These are phyloP conservation scores for Oryza glaberrima DNA, from an alignment of 176 grass and related monocot genomes.

Conservation along the genomic window DNA sequence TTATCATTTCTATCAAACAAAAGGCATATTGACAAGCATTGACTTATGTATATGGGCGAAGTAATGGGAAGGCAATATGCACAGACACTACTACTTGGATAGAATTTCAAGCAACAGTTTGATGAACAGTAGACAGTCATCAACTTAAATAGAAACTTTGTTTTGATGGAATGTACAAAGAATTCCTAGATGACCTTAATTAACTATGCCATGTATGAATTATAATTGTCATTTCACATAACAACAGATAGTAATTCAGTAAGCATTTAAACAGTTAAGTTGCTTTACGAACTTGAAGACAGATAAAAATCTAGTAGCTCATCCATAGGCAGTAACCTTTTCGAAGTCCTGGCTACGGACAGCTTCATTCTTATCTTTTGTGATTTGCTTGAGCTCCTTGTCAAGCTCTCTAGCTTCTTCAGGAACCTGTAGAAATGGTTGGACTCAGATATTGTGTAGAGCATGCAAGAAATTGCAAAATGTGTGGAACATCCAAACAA, in stretches of 20 bases:
- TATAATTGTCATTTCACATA: conserved; percentile 1
- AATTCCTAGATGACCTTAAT: conserved; percentile 33
- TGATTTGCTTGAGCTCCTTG: conserved; percentile 82
- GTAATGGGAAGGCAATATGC: conserved; percentile 11
- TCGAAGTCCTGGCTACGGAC: conserved; percentile 87
- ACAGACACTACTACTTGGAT: conserved; percentile 1
- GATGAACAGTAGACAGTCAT: neutral
- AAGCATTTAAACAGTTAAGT: neutral
- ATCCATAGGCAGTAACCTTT: conserved; percentile 55
- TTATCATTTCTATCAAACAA: conserved; percentile 22
- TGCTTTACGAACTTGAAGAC: conserved; percentile 26
- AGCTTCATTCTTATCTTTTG: conserved; percentile 90
- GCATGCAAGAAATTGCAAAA: conserved; percentile 14
- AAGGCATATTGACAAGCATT: conserved; percentile 15
- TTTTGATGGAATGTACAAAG: conserved; percentile 19
- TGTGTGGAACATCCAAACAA: conserved; percentile 4
- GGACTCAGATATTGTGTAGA: conserved; percentile 19
- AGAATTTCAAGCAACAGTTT: conserved; percentile 6
- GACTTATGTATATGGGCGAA: neutral
- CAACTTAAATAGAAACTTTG: neutral
- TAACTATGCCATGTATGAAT: conserved; percentile 28
- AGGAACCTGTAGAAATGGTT: conserved; percentile 59
- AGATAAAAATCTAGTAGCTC: conserved; percentile 34
- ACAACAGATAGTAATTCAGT: conserved; percentile 2
- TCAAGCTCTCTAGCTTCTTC: conserved; percentile 87